Percentiles rank a stretch among this genome's conserved stretches.
phyloP scores from a whole-genome alignment of 257 asterid genomes.

The Nicotiana obtusifolia region DNA sequence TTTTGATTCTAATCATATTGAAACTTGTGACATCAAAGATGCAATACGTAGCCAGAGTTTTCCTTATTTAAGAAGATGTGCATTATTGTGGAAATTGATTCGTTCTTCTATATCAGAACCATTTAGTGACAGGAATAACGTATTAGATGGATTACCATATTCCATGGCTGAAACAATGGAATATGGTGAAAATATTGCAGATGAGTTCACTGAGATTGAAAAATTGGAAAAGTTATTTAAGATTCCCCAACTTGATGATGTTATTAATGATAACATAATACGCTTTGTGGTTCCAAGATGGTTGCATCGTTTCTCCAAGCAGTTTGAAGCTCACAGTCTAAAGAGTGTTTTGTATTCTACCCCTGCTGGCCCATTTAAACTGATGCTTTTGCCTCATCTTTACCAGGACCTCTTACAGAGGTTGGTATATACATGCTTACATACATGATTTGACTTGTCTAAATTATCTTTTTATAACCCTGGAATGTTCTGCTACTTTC shows the following conservation, averaged over 20 bases:
- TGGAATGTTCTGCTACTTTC: not conserved
- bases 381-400: conserved; percentile 75
- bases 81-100: conserved; percentile 79
- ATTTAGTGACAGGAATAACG: conserved; percentile 43
- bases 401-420: conserved; percentile 93
- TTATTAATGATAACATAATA: conserved; percentile 46
- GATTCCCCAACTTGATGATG: conserved; percentile 60
- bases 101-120: conserved; percentile 50
- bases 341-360: conserved; percentile 40
- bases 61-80: conserved; percentile 90
- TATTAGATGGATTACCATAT: conserved; percentile 35
- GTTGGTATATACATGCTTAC: conserved; percentile 27
- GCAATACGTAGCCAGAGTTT: conserved; percentile 65
- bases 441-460: not conserved
- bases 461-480: not conserved
- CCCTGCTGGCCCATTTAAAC: conserved; percentile 79
- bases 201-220: conserved; percentile 60
- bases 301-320: conserved; percentile 52
- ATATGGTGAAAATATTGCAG: conserved; percentile 15
- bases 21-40: conserved; percentile 45
- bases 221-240: conserved; percentile 68
- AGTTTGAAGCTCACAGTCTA: conserved; percentile 32
- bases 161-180: conserved; percentile 33
- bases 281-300: conserved; percentile 56
- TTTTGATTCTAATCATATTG: conserved; percentile 47